Evolutionary conservation across 2,329 filamentous ascomycete genomes (phyloP), one percentile per base, ranked within the genome.

Genomic region (Exophiala phaeomuriformis): DNA sequence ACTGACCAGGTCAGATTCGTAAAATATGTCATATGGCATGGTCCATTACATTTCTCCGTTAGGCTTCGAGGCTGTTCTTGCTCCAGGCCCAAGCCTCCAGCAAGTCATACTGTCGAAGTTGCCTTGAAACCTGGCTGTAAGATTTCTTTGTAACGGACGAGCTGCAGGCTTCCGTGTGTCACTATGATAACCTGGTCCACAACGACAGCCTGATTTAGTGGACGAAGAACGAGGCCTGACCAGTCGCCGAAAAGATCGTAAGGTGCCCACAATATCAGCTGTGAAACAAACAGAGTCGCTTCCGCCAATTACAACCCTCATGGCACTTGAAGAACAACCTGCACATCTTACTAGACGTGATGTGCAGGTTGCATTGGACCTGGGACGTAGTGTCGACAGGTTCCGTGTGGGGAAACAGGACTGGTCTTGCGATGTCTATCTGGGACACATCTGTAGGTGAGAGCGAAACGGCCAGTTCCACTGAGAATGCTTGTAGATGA

Each of bases 81-180:
- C 53, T 19, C 31, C 31, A 36, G 40, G 49, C 27, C 43, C 47
- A 41, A 35, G 50, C 47, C 41, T 43, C 37, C 44, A 54, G 27
- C 47, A 59, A 50, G 57, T 55, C 51, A 49, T 56, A 37, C 51
- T 53, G 55, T 45, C 49, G 46, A 47, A 56, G 32, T 49, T 53
- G 53, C 52, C 55, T 55, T 60, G 57, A 58, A 60, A 60, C 55
- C 47, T 53, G 48, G 47, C 53, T 48, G 53, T 56, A 58, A 60
- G 51, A 58, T 60, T 60, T 55, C 47, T 52, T 57, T 60, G 57
- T 58, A 53, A 59, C 57, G 51, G 54, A 49, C 54, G 45, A 51
- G 42, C 51, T 59, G 57, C 57, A 51, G 49, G 48, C 30, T 37
- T 55, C 57, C 57, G 57, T 44, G 57, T 57, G 57, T 57, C 39